These are phyloP conservation scores for Filobasidium uniguttulatum DNA, from an alignment of 1,284 basidiomycete genomes.

Conservation along the genomic window DNA sequence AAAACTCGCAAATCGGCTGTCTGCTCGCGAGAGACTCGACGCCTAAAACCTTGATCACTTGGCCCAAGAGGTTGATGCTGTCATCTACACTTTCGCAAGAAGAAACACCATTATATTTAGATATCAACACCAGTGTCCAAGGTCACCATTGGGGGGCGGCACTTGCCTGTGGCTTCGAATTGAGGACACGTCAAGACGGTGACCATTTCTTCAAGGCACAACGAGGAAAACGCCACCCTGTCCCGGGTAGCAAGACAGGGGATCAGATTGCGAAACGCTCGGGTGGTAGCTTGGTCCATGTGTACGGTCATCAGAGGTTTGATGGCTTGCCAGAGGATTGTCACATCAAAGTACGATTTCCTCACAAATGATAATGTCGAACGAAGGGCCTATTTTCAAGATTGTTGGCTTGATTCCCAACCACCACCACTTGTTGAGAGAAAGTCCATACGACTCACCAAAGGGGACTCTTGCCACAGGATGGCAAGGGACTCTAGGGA, in stretches of 20 bases:
- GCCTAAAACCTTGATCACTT: constrained; percentile 1
- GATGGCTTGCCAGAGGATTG: constrained; percentile 5
- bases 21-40: background rate
- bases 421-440: too few relatives aligned
- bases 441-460: too few relatives aligned
- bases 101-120: too few relatives aligned
- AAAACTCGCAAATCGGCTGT: background rate
- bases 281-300: background rate
- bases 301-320: background rate
- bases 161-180: background rate
- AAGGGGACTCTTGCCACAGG: constrained; percentile 10
- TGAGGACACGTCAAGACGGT: background rate
- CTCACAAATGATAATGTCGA: constrained; percentile 8
- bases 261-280: constrained; percentile 2
- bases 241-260: constrained; percentile 10
- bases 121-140: background rate
- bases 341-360: constrained; percentile 10
- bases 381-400: background rate
- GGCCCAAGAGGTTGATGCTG: background rate
- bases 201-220: constrained; percentile 6
- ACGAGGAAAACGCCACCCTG: background rate
- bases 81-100: background rate
- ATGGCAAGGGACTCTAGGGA: constrained; percentile 7
- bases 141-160: background rate
- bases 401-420: background rate